Conservation (phyloP, 2,329 filamentous ascomycete genomes). For the Apiospora sp. region DNA sequence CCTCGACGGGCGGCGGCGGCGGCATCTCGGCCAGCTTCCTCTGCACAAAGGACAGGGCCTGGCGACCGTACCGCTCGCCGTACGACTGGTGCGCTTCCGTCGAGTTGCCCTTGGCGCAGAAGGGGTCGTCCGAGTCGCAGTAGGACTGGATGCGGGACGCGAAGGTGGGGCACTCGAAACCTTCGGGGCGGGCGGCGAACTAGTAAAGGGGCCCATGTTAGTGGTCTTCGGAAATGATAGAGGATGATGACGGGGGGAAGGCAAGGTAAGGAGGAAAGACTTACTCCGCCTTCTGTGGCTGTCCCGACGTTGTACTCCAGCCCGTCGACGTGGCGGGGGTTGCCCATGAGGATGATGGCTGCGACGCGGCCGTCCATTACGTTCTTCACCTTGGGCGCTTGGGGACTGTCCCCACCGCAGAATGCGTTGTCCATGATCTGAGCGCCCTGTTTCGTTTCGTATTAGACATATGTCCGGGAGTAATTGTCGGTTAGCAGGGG, state of each 20-base stretch:
- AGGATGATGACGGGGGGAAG: too few relatives aligned
- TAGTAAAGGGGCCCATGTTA: slow-evolving; percentile 35
- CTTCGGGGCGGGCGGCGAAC: slow-evolving; percentile 64
- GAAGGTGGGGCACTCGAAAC: slow-evolving; percentile 60
- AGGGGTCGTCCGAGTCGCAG: slow-evolving; percentile 67
- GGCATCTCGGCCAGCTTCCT: slow-evolving; percentile 49
- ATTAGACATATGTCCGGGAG: background rate
- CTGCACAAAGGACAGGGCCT: slow-evolving; percentile 65
- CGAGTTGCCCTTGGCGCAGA: slow-evolving; percentile 66
- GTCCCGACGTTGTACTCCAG: slow-evolving; percentile 66
- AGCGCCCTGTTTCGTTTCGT: slow-evolving; percentile 53
- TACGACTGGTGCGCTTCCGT: slow-evolving; percentile 64
- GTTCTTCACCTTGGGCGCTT: slow-evolving; percentile 49
- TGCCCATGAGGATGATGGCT: slow-evolving; percentile 67
- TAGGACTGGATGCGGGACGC: slow-evolving; percentile 62
- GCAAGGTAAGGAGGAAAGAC: too few relatives aligned
- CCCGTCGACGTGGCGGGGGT: slow-evolving; percentile 61
- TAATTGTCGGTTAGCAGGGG: background rate
- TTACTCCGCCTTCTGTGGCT: slow-evolving; percentile 62
- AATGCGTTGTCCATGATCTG: slow-evolving; percentile 69
- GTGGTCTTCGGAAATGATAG: background rate
- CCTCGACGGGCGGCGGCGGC: background rate
- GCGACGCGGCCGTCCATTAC: slow-evolving; percentile 60
- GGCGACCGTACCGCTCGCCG: slow-evolving; percentile 61
- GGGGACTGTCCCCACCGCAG: slow-evolving; percentile 64